A percentile compares a stretch with the other conserved stretches of the same genome.
Conservation (phyloP, 169 alveolate species). For the Plasmodium sp. region DNA sequence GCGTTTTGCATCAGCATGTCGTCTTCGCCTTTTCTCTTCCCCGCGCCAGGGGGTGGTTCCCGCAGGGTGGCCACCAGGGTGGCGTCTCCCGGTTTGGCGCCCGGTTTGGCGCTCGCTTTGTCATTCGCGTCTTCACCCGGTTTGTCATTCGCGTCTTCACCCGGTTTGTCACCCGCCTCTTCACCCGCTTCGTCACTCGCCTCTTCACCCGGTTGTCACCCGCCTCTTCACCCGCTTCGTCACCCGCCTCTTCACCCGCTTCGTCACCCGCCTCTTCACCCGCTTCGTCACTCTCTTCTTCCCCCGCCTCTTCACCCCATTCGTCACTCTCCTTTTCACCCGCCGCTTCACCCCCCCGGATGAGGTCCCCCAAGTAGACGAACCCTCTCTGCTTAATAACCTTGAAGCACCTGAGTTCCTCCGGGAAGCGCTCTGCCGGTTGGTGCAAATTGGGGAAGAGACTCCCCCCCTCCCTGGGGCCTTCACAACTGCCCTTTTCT, state of each 20-base stretch:
- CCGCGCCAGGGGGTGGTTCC: background rate
- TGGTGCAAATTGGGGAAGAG: slow-evolving; percentile 21
- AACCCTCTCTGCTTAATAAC: slow-evolving; percentile 12
- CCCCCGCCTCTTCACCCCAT: background rate
- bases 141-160: background rate
- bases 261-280: background rate
- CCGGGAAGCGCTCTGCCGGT: slow-evolving; percentile 11
- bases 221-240: background rate
- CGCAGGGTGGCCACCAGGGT: background rate
- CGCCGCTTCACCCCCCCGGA: background rate
- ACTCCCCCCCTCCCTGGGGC: background rate
- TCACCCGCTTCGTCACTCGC: background rate
- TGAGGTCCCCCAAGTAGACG: slow-evolving; percentile 1
- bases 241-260: background rate
- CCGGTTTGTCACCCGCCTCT: background rate
- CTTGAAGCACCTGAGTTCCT: slow-evolving; percentile 2
- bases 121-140: background rate
- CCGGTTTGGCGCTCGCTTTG: no score
- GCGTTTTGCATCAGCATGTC: slow-evolving; percentile 31
- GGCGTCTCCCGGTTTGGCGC: background rate
- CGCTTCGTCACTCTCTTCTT: background rate
- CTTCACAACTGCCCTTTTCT: background rate
- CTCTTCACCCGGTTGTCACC: background rate
- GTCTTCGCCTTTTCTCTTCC: background rate
- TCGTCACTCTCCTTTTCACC: background rate